phyloP scores from a whole-genome alignment of 331 rosid species.

The Rhamnella rubrinervis region DNA sequence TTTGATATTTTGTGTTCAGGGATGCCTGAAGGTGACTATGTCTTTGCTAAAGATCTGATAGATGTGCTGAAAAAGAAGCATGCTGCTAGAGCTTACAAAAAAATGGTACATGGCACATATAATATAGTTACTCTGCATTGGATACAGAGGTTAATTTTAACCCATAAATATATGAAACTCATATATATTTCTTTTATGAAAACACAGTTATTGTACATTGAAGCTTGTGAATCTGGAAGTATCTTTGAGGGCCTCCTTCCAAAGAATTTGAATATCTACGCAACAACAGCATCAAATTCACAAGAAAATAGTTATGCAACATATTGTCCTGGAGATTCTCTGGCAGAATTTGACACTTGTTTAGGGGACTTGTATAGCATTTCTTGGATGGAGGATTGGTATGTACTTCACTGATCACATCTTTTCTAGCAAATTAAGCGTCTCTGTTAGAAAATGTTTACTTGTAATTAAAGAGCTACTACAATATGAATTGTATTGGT shows the following conservation, averaged over 20 bases:
- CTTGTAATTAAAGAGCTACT: background rate
- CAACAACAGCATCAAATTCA: conserved; percentile 59
- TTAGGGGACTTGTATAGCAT: conserved; percentile 68
- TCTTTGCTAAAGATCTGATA: conserved; percentile 38
- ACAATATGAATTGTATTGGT: no score
- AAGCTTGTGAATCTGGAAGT: conserved; percentile 82
- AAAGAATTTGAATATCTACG: conserved; percentile 43
- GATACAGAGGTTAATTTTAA: background rate
- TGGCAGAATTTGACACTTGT: conserved; percentile 32
- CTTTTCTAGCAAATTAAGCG: background rate
- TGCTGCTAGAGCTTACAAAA: conserved; percentile 39
- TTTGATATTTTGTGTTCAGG: conserved; percentile 17
- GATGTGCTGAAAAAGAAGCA: conserved; percentile 46
- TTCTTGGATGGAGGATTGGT: conserved; percentile 85
- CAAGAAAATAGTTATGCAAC: conserved; percentile 43
- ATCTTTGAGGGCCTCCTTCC: conserved; percentile 75
- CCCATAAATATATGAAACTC: no score
- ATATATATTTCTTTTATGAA: background rate
- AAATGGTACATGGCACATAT: conserved; percentile 49
- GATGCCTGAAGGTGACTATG: conserved; percentile 22
- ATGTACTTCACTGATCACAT: background rate
- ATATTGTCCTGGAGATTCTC: conserved; percentile 35
- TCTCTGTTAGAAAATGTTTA: no score
- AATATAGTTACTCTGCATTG: background rate
- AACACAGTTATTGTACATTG: conserved; percentile 53